phyloP scores from a whole-genome alignment of 2,329 filamentous ascomycete genomes.

The Neofusicoccum laricinum region DNA sequence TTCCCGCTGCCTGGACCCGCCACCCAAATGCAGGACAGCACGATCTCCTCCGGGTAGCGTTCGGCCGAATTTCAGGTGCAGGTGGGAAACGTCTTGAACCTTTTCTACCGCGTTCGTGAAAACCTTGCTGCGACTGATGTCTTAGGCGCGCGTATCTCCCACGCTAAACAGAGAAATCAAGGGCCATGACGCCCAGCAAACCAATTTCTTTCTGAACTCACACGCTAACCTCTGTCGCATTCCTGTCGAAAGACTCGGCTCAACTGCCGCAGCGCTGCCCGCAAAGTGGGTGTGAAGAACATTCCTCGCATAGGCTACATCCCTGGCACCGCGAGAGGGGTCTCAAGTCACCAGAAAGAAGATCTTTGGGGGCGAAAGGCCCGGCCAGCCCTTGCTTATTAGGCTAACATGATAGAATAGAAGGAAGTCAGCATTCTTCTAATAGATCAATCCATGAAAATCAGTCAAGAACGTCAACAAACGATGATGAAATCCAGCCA shows the following conservation, averaged over 20 bases:
- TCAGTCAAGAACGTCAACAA: slow-evolving; percentile 16
- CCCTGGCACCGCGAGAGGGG: slow-evolving; percentile 30
- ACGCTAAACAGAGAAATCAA: slow-evolving; percentile 13
- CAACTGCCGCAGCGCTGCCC: slow-evolving; percentile 8
- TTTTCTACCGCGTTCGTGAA: slow-evolving; percentile 15
- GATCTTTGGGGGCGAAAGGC: slow-evolving; percentile 25
- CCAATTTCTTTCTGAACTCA: slow-evolving; percentile 17
- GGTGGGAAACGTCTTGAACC: slow-evolving; percentile 8
- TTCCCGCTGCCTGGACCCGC: slow-evolving; percentile 12
- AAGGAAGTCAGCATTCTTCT: slow-evolving; percentile 19
- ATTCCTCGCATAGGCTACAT: slow-evolving; percentile 22
- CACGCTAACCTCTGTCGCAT: slow-evolving; percentile 17
- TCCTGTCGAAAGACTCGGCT: slow-evolving; percentile 18
- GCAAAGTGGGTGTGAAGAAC: slow-evolving; percentile 17
- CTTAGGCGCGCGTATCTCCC: slow-evolving; percentile 17
- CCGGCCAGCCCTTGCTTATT: slow-evolving; percentile 35
- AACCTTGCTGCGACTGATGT: slow-evolving; percentile 19
- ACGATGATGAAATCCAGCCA: slow-evolving; percentile 15
- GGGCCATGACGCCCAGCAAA: slow-evolving; percentile 18
- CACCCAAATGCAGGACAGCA: slow-evolving; percentile 10
- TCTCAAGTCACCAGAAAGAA: slow-evolving; percentile 32
- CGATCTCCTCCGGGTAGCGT: slow-evolving; percentile 15
- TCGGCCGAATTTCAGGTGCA: slow-evolving; percentile 11
- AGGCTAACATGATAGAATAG: slow-evolving; percentile 30
- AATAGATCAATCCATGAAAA: slow-evolving; percentile 18